Conservation (phyloP, 768 basidiomycete species). For the Suillus subluteus region DNA sequence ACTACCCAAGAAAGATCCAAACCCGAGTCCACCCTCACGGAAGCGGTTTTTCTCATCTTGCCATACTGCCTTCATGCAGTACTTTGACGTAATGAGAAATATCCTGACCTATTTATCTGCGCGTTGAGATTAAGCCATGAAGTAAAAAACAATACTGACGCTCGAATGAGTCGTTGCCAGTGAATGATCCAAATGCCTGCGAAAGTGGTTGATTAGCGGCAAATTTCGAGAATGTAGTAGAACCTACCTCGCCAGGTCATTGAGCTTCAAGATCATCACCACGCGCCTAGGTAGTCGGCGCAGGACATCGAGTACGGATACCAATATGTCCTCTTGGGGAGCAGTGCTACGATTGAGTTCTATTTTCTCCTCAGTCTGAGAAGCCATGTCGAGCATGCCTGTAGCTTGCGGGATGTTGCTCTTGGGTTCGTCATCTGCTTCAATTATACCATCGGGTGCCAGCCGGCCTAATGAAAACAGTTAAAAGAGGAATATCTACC, state of each 20-base stretch:
- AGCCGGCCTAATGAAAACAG: slow-evolving; percentile 52
- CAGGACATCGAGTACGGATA: slow-evolving; percentile 86
- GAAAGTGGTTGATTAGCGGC: background rate
- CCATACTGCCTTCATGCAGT: slow-evolving; percentile 83
- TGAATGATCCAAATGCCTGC: slow-evolving; percentile 79
- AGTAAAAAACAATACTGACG: slow-evolving; percentile 38
- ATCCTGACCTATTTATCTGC: slow-evolving; percentile 62
- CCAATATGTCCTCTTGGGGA: slow-evolving; percentile 79
- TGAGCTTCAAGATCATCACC: slow-evolving; percentile 83
- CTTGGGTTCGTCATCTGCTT: slow-evolving; percentile 38
- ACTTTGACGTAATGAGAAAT: slow-evolving; percentile 90
- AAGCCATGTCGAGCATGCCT: slow-evolving; percentile 74
- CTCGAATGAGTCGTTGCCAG: slow-evolving; percentile 87
- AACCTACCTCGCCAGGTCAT: slow-evolving; percentile 77
- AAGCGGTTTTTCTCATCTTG: slow-evolving; percentile 63
- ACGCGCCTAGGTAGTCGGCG: slow-evolving; percentile 84
- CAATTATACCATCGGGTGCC: slow-evolving; percentile 66
- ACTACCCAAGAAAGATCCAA: slow-evolving; percentile 58
- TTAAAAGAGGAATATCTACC: background rate
- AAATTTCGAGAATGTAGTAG: background rate
- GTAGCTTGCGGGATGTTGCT: slow-evolving; percentile 61
- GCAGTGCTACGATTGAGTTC: slow-evolving; percentile 84
- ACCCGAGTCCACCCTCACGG: slow-evolving; percentile 49
- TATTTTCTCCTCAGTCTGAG: slow-evolving; percentile 75
- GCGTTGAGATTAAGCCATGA: background rate